These are phyloP conservation scores for Opeltia flavorubescens DNA, from an alignment of 495 filamentous ascomycete species.

Conservation along the genomic window DNA sequence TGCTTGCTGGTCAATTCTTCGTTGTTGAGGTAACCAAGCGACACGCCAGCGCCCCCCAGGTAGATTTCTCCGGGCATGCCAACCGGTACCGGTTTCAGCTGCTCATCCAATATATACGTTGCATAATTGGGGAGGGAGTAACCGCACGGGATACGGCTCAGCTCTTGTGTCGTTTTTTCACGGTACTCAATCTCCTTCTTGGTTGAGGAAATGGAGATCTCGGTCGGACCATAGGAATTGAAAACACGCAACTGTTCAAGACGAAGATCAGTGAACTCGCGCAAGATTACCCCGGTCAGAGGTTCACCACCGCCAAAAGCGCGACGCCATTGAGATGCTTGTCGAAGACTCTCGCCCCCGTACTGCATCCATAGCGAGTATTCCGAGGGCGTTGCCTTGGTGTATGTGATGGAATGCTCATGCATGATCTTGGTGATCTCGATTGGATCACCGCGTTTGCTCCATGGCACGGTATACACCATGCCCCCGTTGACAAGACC, in stretches of 20 bases:
- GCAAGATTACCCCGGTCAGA: conserved; percentile 8
- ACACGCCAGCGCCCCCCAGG: conserved; percentile 28
- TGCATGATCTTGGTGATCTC: conserved; percentile 22
- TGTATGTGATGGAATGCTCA: conserved; percentile 22
- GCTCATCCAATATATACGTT: conserved; percentile 28
- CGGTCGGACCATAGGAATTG: conserved; percentile 25
- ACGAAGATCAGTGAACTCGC: conserved; percentile 14
- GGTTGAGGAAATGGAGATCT: conserved; percentile 18
- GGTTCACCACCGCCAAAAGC: conserved; percentile 20
- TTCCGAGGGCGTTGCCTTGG: conserved; percentile 28
- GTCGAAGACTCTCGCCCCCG: conserved; percentile 4
- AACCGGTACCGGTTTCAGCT: conserved; percentile 21
- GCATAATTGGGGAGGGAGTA: conserved; percentile 14
- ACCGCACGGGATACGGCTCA: conserved; percentile 3
- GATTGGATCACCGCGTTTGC: conserved; percentile 20
- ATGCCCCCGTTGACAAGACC: conserved; percentile 22
- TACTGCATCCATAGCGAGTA: conserved; percentile 24
- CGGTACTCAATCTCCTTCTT: conserved; percentile 4
- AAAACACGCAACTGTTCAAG: conserved; percentile 14
- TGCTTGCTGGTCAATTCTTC: conserved; percentile 12
- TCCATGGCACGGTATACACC: conserved; percentile 14
- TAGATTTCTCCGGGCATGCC: conserved; percentile 29
- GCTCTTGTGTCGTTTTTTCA: neutral
- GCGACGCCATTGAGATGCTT: conserved; percentile 11
- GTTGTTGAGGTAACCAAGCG: conserved; percentile 24